Evolutionary conservation across 805 yeast species (phyloP), one percentile per base, ranked within the genome.

Genomic region (Yarrowia yakushimensis): DNA sequence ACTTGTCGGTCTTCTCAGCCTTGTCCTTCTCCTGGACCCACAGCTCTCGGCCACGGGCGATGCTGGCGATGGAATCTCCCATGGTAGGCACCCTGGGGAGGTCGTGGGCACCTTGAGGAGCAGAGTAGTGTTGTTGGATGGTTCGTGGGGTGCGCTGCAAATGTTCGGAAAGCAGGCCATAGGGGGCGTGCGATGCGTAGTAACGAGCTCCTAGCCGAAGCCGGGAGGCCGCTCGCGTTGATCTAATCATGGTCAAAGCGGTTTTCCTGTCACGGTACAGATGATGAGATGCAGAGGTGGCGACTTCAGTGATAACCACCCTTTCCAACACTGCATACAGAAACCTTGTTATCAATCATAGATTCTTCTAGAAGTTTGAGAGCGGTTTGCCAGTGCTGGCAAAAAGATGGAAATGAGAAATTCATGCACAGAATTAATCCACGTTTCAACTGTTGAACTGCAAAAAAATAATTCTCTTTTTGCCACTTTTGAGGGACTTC

Each of bases 151-250:
- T 4, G 12, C 59, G 59, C 8, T 36, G 34, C 33, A 52, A 23
- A 23, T 52, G 59, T 13, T 52, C 59, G 18, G 36, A 13, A 13
- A 52, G 37, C 25, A 52, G 43, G 22, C 59, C 43, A 17, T 34
- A 52, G 25, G 59, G 43, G 13, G 59, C 59, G 23, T 52, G 59
- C 12, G 59, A 52, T 43, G 59, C 59, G 27, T 52, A 52, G 25
- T 52, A 13, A 17, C 59, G 59, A 11, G 59, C 42, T 52, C 59
- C 59, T 36, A 52, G 42, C 59, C 59, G 59, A 15, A 52, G 43
- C 59, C 59, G 59, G 17, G 59, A 52, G 37, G 59, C 59, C 59
- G 43, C 43, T 52, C 59, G 42, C 59, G 59, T 52, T 22, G 59
- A 52, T 52, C 59, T 17, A 36, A 52, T 52, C 59, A 52, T 52